Evolutionary conservation across 116 monocot species (phyloP), one percentile per base, ranked within the genome.

Genomic region (Thalassia testudinum): DNA sequence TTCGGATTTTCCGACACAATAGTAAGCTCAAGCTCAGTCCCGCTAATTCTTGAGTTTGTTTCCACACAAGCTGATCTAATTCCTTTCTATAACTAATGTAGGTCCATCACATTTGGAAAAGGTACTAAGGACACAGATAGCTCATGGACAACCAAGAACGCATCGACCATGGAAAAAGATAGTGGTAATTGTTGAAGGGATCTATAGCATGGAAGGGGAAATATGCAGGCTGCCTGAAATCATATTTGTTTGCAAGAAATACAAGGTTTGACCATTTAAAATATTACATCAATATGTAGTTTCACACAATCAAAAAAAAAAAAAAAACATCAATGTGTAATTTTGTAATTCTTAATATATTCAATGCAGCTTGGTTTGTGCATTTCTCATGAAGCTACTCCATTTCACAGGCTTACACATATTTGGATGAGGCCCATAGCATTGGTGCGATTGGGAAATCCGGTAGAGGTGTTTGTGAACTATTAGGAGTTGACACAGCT

Each of bases 171-270:
- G 97, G 97, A 99, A 82, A 53, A 99, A 89, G 64, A 99, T 90
- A 21, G 67, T 99, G 45, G 97, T 86, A 44, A 80, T 99, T 63
- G 71, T 99, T 53, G 97, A 97, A 62, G 97, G 97, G 53, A 97
- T 97, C 26, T 99, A 97, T 47, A 89, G 97, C 58, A 97, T 97
- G 97, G 97, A 99, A 73, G 90, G 97, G 30, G 97, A 99, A 59
- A 74, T 99, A 43, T 99, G 97, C 75, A 99, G 82, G 27, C 75
- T 99, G 26, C 86, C 86, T 12, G 97, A 99, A 64, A 85, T 90
- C 30, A 71, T 99, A 61, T 56, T 85, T 26, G 79, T 89, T 54
- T 99, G 97, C 86, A 99, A 99, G 67, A 99, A 99, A 67, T 99
- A 89, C 50, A 99, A 99, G 85, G 97, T 97, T 45, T 13, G 50